Conservation (phyloP, 257 asterid species). For the Petunia axillaris region DNA sequence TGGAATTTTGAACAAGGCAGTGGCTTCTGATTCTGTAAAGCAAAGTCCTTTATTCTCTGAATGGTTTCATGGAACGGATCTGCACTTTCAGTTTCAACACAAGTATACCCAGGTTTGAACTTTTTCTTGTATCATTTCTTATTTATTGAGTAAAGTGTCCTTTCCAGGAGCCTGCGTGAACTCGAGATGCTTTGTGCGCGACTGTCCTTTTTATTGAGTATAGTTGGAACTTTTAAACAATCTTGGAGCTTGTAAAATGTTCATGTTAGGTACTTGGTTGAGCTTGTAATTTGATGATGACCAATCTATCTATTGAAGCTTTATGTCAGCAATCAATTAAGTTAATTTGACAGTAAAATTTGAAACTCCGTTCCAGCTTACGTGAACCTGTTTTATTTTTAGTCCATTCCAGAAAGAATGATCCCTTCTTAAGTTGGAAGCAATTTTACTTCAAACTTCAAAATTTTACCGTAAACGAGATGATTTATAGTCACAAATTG, state of each 20-base stretch:
- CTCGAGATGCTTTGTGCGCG: no score
- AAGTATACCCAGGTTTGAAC: conserved; percentile 56
- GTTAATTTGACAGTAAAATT: no score
- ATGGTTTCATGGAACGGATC: conserved; percentile 60
- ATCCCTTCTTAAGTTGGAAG: no score
- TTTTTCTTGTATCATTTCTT: not conserved
- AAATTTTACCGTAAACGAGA: no score
- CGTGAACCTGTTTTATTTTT: no score
- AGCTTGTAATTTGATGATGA: not conserved
- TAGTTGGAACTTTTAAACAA: not conserved
- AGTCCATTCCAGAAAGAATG: no score
- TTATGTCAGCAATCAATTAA: no score
- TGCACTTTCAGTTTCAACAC: conserved; percentile 42
- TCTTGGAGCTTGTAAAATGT: not conserved
- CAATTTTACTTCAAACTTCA: no score
- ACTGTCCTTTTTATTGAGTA: not conserved
- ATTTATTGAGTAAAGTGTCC: not conserved
- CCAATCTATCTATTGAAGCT: not conserved
- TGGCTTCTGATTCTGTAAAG: conserved; percentile 47
- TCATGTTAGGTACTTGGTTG: not conserved
- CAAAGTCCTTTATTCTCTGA: conserved; percentile 39
- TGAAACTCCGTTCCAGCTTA: no score
- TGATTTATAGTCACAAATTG: no score
- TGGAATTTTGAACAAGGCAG: conserved; percentile 53
- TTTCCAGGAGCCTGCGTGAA: no score